Evolutionary conservation across 2,329 filamentous ascomycete species (phyloP).

Genomic region (Acephala macrosclerotiorum): DNA sequence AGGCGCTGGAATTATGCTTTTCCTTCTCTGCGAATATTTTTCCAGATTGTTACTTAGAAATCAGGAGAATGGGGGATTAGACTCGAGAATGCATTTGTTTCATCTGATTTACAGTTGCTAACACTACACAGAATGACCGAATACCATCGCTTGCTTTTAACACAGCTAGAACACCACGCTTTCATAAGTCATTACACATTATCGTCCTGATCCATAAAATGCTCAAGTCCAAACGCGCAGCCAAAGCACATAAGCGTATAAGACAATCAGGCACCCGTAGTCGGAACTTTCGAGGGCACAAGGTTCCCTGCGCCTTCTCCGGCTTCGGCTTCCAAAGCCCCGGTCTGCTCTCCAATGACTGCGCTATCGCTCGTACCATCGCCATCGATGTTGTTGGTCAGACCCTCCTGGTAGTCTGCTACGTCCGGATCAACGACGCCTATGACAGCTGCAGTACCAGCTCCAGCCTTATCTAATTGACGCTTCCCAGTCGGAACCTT

Average conservation of each 20-base stretch:
- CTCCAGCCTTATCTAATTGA: conserved; percentile 22
- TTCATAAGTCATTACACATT: not conserved
- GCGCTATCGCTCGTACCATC: conserved; percentile 18
- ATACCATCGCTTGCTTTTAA: too few species aligned
- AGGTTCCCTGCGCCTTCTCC: conserved; percentile 9
- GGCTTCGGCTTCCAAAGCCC: conserved; percentile 14
- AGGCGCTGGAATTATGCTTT: too few species aligned
- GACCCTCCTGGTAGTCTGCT: conserved; percentile 12
- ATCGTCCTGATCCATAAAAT: not conserved
- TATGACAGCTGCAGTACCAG: conserved; percentile 17
- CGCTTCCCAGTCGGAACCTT: not conserved
- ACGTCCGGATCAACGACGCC: conserved; percentile 4
- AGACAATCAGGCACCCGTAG: too few species aligned
- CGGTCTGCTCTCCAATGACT: conserved; percentile 12
- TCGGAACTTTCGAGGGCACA: conserved; percentile 2
- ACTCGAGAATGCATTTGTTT: too few species aligned
- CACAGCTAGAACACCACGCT: not conserved
- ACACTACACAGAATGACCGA: too few species aligned
- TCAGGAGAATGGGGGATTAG: too few species aligned
- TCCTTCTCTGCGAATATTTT: too few species aligned
- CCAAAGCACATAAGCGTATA: too few species aligned
- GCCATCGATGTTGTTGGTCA: conserved; percentile 13
- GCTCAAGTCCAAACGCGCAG: too few species aligned
- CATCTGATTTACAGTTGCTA: too few species aligned
- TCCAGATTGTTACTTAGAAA: too few species aligned